phyloP scores from a whole-genome alignment of 2,329 filamentous ascomycete genomes.

The Penicillium digitatum region DNA sequence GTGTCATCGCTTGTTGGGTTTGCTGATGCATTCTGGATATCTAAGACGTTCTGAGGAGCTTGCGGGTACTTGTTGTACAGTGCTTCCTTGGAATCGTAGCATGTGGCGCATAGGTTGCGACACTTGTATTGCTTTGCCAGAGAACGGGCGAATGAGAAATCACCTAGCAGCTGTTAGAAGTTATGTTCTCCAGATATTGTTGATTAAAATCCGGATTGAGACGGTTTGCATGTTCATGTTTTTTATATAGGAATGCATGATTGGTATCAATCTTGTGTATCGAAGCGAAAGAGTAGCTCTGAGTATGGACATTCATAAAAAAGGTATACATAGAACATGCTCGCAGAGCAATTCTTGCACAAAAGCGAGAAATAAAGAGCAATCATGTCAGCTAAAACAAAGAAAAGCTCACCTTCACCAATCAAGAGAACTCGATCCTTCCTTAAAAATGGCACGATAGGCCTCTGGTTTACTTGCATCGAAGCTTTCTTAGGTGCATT shows the following conservation, averaged over 20 bases:
- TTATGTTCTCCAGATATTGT: not conserved
- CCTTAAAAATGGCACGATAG: conserved; percentile 40
- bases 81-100: conserved; percentile 43
- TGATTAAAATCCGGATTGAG: not conserved
- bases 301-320: not conserved
- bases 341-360: not conserved
- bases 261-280: not conserved
- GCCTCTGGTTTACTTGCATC: conserved; percentile 26
- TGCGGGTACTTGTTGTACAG: conserved; percentile 73
- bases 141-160: conserved; percentile 49
- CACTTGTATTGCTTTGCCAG: conserved; percentile 42
- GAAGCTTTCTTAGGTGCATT: conserved; percentile 17
- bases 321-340: not conserved
- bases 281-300: not conserved
- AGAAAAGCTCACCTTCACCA: conserved; percentile 41
- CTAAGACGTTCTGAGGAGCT: conserved; percentile 55
- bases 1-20: conserved; percentile 8
- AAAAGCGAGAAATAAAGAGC: conserved; percentile 1
- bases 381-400: conserved; percentile 3
- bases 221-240: not conserved
- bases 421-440: conserved; percentile 43
- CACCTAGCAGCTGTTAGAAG: conserved; percentile 10
- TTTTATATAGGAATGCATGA: not conserved
- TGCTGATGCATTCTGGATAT: conserved; percentile 28
- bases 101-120: conserved; percentile 41